Conservation (phyloP, 345 rosid species). For the Eucalyptus urophylla region DNA sequence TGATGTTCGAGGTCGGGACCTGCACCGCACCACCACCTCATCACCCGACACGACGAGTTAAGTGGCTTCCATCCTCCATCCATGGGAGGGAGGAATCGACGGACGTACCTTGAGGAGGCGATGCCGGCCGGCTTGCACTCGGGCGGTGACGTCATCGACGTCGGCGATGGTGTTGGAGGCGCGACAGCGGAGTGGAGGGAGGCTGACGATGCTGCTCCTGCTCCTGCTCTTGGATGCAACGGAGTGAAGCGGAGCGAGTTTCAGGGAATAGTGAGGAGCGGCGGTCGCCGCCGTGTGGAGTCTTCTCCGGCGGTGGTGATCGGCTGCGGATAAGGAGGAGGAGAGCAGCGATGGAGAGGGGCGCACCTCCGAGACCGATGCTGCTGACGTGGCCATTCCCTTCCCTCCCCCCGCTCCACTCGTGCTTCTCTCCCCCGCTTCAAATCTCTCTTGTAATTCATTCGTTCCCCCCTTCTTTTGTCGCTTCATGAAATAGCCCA, state of each 20-base stretch:
- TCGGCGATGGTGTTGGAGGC: not conserved
- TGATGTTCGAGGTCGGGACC: conserved; percentile 62
- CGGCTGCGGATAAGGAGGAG: not conserved
- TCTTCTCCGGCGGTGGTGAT: not conserved
- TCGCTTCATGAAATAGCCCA: not conserved
- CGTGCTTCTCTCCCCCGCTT: not conserved
- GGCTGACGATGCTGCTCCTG: not conserved
- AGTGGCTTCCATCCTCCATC: not conserved
- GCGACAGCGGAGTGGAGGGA: not conserved
- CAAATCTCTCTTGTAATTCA: not conserved
- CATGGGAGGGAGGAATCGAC: not conserved
- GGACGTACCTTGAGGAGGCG: not conserved
- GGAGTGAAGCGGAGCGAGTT: not conserved
- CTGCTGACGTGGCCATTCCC: not conserved
- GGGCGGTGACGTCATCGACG: not conserved
- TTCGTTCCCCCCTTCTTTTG: not conserved
- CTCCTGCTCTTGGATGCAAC: not conserved
- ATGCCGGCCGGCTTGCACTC: not conserved
- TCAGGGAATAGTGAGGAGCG: not conserved
- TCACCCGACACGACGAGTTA: not conserved
- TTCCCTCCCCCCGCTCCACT: not conserved
- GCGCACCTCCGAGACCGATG: not conserved
- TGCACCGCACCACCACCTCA: not conserved
- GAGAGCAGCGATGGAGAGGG: not conserved
- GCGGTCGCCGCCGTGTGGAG: not conserved